Percentiles rank a stretch among this genome's conserved stretches.
Conservation (phyloP, 2,329 filamentous ascomycete species). For the Colletotrichum camelliae region DNA sequence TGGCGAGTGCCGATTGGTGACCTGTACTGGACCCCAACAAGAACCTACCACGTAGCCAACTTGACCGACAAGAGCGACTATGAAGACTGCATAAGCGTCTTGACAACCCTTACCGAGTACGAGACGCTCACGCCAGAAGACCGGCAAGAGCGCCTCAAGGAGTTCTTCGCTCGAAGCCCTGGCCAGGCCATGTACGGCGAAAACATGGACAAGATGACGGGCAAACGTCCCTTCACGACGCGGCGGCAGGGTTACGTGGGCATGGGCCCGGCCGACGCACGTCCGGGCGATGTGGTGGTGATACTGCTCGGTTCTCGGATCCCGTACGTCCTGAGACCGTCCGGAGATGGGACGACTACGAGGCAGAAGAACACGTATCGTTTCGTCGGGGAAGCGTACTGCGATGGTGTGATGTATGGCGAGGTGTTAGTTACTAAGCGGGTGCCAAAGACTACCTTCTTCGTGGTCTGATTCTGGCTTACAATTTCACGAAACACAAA, state of each 20-base stretch:
- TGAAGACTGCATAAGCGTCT: neutral
- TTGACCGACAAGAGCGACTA: neutral
- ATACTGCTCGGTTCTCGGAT: slow-evolving; percentile 15
- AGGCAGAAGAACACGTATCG: neutral
- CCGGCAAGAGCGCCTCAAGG: neutral
- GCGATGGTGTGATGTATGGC: slow-evolving; percentile 18
- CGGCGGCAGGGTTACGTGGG: slow-evolving; percentile 12
- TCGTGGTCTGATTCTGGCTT: neutral
- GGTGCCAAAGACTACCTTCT: neutral
- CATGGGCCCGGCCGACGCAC: slow-evolving; percentile 1
- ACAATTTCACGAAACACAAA: neutral
- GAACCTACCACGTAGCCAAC: neutral
- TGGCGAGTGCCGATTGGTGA: slow-evolving; percentile 17
- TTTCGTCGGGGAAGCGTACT: slow-evolving; percentile 17
- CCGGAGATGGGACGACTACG: slow-evolving; percentile 5
- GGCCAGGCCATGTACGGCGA: neutral
- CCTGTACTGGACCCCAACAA: neutral
- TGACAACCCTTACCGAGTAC: neutral
- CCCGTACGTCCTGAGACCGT: slow-evolving; percentile 20
- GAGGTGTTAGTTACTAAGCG: slow-evolving; percentile 12
- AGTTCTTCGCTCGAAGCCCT: neutral
- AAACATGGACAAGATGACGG: slow-evolving; percentile 3
- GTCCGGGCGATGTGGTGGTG: slow-evolving; percentile 16
- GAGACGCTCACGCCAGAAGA: neutral
- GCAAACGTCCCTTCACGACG: slow-evolving; percentile 13